Evolutionary conservation across 2,329 filamentous ascomycete species (phyloP), one percentile per base, ranked within the genome.

Genomic region (Fusarium albidum): DNA sequence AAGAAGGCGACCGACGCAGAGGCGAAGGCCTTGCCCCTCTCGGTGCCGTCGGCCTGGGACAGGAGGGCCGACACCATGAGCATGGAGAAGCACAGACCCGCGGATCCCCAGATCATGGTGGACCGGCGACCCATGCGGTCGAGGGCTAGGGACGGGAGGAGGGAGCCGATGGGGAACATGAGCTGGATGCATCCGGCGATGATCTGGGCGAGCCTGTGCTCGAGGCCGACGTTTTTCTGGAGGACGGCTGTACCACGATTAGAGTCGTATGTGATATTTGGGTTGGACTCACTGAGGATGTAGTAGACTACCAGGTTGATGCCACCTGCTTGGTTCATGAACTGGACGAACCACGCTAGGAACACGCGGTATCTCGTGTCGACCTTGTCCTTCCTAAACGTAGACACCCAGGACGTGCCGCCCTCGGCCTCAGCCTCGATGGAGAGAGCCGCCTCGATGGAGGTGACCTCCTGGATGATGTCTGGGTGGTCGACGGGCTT

Each of bases 241-340:
- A 58, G 26, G 26, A 59, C 55, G 11, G 55, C 55, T 57, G 11
- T 5, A 14, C 2, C 6, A 9, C n/a, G 5, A 4, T 25, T 39
- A 55, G 11, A 47, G n/a, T 31, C 8, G 4, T 6, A 2, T 3
- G 2, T 4, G 1, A 1, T 3, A 6, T 14, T 1, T 6, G n/a
- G 5, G 6, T 5, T 8, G 4, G 7, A 44, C 56, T 48, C 5
- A 74, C 73, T 10, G 32, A 66, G 38, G 4, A 70, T 69, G 42
- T 68, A 71, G 54, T 76, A 70, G 42, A 79, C 75, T 1, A 77
- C 70, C 2, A 77, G 57, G 68, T 81, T 80, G 52, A 80, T 77
- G 2, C 79, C 78, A n/a, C 73, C 71, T 54, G 77, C 71, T 60
- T 82, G 80, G 55, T 83, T 61, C 51, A 61, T 61, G 10, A 58